Evolutionary conservation across 345 rosid species (phyloP).

Genomic region (Hibiscus trionum): DNA sequence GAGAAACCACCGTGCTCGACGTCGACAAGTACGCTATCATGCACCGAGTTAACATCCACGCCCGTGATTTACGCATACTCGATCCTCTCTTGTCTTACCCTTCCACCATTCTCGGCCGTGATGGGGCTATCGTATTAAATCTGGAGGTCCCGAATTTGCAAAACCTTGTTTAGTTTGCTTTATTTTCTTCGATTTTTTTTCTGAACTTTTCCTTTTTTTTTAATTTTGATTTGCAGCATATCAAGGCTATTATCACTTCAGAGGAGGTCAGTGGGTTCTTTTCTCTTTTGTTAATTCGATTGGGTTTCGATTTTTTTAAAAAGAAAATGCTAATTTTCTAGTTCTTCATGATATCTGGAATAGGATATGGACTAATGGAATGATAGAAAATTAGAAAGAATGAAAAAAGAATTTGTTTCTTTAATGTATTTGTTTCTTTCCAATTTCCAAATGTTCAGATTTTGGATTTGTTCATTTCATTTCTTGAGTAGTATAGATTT

Average conservation of each 20-base stretch:
- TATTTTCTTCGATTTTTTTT: background rate
- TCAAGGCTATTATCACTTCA: slow-evolving; percentile 90
- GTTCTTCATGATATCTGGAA: background rate
- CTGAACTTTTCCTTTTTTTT: background rate
- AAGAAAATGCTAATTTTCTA: background rate
- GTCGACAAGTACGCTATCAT: slow-evolving; percentile 81
- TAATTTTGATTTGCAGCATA: slow-evolving; percentile 47
- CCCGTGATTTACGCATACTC: slow-evolving; percentile 92
- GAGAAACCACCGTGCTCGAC: slow-evolving; percentile 45
- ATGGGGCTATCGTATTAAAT: slow-evolving; percentile 85
- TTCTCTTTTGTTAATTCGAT: background rate
- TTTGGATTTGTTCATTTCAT: too few relatives aligned
- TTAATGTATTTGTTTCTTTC: background rate
- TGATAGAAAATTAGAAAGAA: background rate
- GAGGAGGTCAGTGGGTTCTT: slow-evolving; percentile 60
- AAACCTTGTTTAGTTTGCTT: background rate
- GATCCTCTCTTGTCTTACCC: slow-evolving; percentile 92
- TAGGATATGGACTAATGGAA: background rate
- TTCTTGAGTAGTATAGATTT: too few relatives aligned
- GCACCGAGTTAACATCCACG: slow-evolving; percentile 96
- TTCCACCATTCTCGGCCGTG: slow-evolving; percentile 97
- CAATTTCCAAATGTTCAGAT: too few relatives aligned
- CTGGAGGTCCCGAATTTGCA: slow-evolving; percentile 47
- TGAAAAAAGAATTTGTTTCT: background rate
- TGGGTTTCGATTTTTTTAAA: background rate